phyloP scores from a whole-genome alignment of 1,284 basidiomycete genomes.

The Baeospora myosura region DNA sequence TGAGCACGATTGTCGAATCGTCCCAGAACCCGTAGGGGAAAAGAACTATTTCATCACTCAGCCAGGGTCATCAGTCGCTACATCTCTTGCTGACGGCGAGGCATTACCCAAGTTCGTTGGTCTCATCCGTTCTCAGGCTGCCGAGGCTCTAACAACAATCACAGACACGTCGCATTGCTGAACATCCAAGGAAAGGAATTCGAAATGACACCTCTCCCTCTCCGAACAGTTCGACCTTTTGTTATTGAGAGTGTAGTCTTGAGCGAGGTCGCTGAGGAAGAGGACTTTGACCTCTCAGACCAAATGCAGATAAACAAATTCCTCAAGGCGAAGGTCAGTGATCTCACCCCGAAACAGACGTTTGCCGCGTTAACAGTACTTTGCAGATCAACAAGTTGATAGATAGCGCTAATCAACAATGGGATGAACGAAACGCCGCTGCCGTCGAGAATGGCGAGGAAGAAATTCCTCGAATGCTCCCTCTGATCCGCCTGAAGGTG shows the following conservation, averaged over 20 bases:
- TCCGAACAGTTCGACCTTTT: constrained; percentile 92
- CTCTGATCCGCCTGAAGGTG: constrained; percentile 83
- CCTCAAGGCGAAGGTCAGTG: constrained; percentile 62
- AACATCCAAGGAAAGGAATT: constrained; percentile 85
- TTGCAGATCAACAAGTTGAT: constrained; percentile 75
- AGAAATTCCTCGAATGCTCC: constrained; percentile 67
- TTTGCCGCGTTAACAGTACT: background rate
- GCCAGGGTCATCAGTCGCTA: constrained; percentile 93
- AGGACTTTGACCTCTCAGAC: constrained; percentile 69
- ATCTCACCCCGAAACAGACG: background rate
- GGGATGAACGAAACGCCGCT: constrained; percentile 70
- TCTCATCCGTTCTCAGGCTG: constrained; percentile 2
- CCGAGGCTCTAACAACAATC: constrained; percentile 5
- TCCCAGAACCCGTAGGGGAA: constrained; percentile 84
- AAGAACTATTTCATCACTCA: constrained; percentile 91
- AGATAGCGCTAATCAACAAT: constrained; percentile 64
- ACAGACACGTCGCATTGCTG: constrained; percentile 82
- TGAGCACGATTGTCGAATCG: constrained; percentile 94
- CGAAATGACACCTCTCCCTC: constrained; percentile 74
- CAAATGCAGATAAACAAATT: constrained; percentile 78
- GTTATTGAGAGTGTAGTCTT: constrained; percentile 84
- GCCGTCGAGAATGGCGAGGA: constrained; percentile 65
- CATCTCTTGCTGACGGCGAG: constrained; percentile 87
- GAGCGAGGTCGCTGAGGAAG: constrained; percentile 67
- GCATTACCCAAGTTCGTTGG: constrained; percentile 73